A percentile compares a stretch with the other conserved stretches of the same genome.
Conservation (phyloP, 179 eudicot species). For the Vitellaria paradoxa region DNA sequence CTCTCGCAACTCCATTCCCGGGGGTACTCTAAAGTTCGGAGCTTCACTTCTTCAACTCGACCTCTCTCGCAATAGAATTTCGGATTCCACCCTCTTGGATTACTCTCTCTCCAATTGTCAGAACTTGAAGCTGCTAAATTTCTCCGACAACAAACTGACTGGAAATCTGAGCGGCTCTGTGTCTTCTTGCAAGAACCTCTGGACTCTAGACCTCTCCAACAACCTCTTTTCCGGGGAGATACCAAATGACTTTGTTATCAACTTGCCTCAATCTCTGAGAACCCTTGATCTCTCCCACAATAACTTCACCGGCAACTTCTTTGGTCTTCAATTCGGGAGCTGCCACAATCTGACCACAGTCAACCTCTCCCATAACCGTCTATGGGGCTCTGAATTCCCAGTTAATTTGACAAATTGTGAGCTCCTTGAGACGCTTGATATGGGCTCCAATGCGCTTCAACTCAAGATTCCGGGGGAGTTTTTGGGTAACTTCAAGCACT, state of each 20-base stretch:
- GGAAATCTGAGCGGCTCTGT: conserved; percentile 28
- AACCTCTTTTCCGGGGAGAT: conserved; percentile 29
- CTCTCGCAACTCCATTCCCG: conserved; percentile 31
- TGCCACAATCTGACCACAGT: conserved; percentile 37
- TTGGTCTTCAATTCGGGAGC: conserved; percentile 28
- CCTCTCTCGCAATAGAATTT: conserved; percentile 31
- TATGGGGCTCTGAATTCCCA: conserved; percentile 34
- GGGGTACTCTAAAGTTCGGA: conserved; percentile 27
- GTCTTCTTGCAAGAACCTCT: conserved; percentile 31
- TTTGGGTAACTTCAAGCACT: conserved; percentile 28
- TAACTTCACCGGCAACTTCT: conserved; percentile 36
- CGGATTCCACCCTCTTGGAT: conserved; percentile 26
- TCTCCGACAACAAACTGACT: conserved; percentile 34
- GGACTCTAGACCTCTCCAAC: conserved; percentile 32
- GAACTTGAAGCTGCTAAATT: conserved; percentile 36
- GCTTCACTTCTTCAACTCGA: conserved; percentile 34
- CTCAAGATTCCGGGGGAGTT: conserved; percentile 29
- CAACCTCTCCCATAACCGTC: conserved; percentile 33
- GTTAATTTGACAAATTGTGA: conserved; percentile 33
- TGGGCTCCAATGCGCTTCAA: conserved; percentile 30
- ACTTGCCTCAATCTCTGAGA: conserved; percentile 9
- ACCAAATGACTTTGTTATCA: conserved; percentile 15
- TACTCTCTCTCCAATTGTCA: conserved; percentile 34
- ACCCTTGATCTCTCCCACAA: conserved; percentile 41
- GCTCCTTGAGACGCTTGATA: conserved; percentile 33